A percentile compares a stretch with the other conserved stretches of the same genome.
Evolutionary conservation across 108 stramenopile species (phyloP).

Genomic region (Cyclotella sp.): DNA sequence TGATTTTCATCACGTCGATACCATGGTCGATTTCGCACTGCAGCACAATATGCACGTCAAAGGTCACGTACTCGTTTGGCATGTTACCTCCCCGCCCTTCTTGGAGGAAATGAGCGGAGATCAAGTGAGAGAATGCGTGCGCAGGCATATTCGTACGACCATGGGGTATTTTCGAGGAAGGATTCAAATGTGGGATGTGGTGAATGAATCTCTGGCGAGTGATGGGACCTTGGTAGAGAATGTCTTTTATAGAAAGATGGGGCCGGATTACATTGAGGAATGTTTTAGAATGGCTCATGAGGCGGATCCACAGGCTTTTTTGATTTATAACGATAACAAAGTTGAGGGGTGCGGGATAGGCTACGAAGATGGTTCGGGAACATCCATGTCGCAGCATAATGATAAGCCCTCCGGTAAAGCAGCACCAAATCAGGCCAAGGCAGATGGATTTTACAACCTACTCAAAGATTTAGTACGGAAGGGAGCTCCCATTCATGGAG

Average conservation of each 20-base stretch:
- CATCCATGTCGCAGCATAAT: background rate
- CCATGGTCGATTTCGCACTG: conserved; percentile 89
- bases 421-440: conserved; percentile 69
- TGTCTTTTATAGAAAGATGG: conserved; percentile 87
- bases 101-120: conserved; percentile 66
- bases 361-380: conserved; percentile 17
- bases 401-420: conserved; percentile 33
- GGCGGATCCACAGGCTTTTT: conserved; percentile 88
- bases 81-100: conserved; percentile 78
- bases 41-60: conserved; percentile 78
- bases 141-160: conserved; percentile 86
- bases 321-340: conserved; percentile 96
- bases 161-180: conserved; percentile 88
- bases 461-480: conserved; percentile 71
- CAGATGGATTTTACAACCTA: conserved; percentile 86
- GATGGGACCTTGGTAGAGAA: conserved; percentile 91
- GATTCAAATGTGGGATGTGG: conserved; percentile 91
- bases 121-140: conserved; percentile 65
- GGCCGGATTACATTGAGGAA: conserved; percentile 87
- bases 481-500: conserved; percentile 87
- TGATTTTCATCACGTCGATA: conserved; percentile 86
- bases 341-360: conserved; percentile 84
- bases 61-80: conserved; percentile 91
- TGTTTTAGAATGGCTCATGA: conserved; percentile 94
- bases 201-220: conserved; percentile 88